Evolutionary conservation across 108 stramenopile genomes (phyloP).

Genomic region (Chaetoceros tenuissimus): DNA sequence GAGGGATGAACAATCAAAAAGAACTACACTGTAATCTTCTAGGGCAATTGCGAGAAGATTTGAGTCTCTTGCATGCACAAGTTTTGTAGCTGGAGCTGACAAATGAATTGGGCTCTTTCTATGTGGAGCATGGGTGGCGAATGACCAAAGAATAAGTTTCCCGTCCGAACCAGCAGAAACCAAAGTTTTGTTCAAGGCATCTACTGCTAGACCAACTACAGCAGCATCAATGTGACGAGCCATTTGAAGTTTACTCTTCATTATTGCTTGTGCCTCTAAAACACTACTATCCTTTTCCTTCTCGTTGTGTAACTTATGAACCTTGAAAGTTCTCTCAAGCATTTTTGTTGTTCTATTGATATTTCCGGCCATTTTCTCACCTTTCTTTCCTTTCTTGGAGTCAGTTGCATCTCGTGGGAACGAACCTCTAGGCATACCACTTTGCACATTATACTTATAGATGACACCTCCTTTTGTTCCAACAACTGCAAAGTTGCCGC

Average conservation of each 20-base stretch:
- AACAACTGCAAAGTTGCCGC: conserved; percentile 88
- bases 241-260: conserved; percentile 30
- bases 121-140: conserved; percentile 76
- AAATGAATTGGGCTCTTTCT: conserved; percentile 65
- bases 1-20: conserved; percentile 69
- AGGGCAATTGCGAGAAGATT: conserved; percentile 75
- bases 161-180: conserved; percentile 82
- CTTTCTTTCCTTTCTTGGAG: conserved; percentile 10
- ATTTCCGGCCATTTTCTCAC: conserved; percentile 41
- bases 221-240: conserved; percentile 54
- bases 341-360: conserved; percentile 55
- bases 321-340: conserved; percentile 64
- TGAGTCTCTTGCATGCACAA: conserved; percentile 69
- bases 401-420: conserved; percentile 45
- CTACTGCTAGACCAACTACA: conserved; percentile 90
- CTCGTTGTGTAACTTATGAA: conserved; percentile 55
- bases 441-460: conserved; percentile 94
- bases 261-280: conserved; percentile 26
- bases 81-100: conserved; percentile 62
- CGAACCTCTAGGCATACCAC: conserved; percentile 76
- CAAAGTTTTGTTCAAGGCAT: conserved; percentile 74
- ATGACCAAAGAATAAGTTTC: conserved; percentile 86
- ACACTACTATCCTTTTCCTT: conserved; percentile 37
- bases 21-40: conserved; percentile 46
- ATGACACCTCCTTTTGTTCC: conserved; percentile 89